phyloP scores from a whole-genome alignment of 106 monocot genomes.

The Dendrobium huoshanense region DNA sequence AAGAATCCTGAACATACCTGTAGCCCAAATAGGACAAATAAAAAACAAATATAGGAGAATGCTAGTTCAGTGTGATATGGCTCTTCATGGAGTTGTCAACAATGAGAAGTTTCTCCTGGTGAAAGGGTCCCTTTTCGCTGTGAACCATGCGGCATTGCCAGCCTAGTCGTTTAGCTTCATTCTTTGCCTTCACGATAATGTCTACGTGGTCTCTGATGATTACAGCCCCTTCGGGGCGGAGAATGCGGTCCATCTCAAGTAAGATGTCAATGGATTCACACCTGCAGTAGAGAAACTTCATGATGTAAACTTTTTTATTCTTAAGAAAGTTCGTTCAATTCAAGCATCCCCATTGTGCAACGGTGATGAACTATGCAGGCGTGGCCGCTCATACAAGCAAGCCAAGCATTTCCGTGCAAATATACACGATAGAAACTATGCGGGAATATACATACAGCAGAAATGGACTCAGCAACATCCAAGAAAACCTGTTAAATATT shows the following conservation, averaged over 20 bases:
- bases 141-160: constrained; percentile 54
- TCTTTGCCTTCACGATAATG: constrained; percentile 39
- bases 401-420: too few relatives aligned
- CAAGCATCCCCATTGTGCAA: background rate
- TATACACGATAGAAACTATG: too few relatives aligned
- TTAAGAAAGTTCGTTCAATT: background rate
- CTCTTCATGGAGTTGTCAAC: constrained; percentile 42
- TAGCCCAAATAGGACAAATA: background rate
- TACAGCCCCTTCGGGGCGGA: constrained; percentile 60
- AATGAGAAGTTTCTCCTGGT: constrained; percentile 63
- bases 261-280: constrained; percentile 55
- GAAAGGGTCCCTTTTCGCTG: constrained; percentile 41
- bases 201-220: constrained; percentile 62
- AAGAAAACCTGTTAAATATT: too few relatives aligned
- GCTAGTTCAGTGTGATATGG: background rate
- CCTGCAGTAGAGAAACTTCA: constrained; percentile 22
- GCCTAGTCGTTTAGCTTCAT: constrained; percentile 31
- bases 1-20: background rate
- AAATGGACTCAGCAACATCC: too few relatives aligned
- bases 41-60: background rate
- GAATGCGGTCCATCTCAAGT: constrained; percentile 72
- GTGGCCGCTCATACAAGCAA: too few relatives aligned
- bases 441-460: too few relatives aligned
- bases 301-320: background rate
- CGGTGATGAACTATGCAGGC: too few relatives aligned